Evolutionary conservation across 2,329 filamentous ascomycete species (phyloP), one percentile per base, ranked within the genome.

Genomic region (Penicillium sp.): DNA sequence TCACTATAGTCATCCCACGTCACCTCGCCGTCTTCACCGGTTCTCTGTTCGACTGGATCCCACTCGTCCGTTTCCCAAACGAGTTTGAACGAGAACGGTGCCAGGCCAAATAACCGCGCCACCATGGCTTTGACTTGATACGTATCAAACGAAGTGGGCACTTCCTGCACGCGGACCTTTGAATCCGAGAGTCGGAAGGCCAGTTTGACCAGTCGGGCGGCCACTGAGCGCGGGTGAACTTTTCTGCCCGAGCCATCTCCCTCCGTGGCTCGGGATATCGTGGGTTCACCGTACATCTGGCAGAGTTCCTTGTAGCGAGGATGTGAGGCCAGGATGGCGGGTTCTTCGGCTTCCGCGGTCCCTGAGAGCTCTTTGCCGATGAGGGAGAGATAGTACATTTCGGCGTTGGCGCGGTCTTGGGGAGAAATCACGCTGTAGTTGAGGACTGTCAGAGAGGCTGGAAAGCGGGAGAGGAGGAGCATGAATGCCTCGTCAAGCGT

Each of bases 31-130:
- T 81, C 81, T 28, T 78, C 76, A 4, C 80, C 76, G 52, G 82
- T 77, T 56, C 82, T 80, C 51, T 79, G 77, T 7, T 78, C 78
- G 0, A 89, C 83, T 0, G 88, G 88, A 66, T 95, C 89, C 82
- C 86, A 88, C 67, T 96, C 90, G 18, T 88, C 88, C 7, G 90
- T 95, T 71, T 95, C 89, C 86, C 88, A 95, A 0, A 93, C 72
- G 42, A 97, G 67, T 36, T 76, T 77, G 51, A 91, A 71, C 37
- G 71, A 70, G 53, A 88, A 74, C 0, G 89, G 86, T 40, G 76
- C 69, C 9, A 86, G 57, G 1, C 70, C 74, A 60, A 94, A 88
- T n/a, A 85, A 66, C 55, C 80, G 83, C 0, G 84, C 85, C 0
- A 88, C 84, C 7, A 94, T 75, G 0, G 88, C 86, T 63, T 93